Base-by-base conservation (phyloP, 306 rosid species). In the Acacia acuminata region DNA sequence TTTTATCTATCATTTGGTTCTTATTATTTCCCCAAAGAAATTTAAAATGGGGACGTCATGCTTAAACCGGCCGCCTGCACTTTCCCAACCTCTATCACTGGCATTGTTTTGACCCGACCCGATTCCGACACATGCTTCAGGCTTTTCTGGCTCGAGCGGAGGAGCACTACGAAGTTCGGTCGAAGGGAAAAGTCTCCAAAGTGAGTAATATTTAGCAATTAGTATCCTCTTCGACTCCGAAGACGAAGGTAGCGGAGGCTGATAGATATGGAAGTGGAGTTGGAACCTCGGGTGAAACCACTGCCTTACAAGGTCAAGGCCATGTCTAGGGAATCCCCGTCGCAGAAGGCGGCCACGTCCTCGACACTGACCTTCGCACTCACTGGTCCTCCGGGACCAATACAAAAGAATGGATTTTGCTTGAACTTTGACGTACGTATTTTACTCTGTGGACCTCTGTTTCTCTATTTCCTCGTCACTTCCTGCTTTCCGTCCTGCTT, bases 351-450 rank as follows among this genome's bases (percentile, higher is more conserved):
- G 13, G 75, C 85, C 89, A 90, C 79, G 94, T 94, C 50, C 97
- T 93, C 80, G 98, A 94, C 86, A 48, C 92, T 55, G 97, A 94
- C 94, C 97, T 94, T 79, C 98, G 98, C 68, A 78, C 89, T 20
- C 97, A 94, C 87, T 94, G 98, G 98, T 94, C 98, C 88, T 88
- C 97, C 82, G 92, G 93, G n/a, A 94, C 97, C 83, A 94, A 94
- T 77, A 94, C 98, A 79, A 94, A 94, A 73, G 98, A 94, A 76
- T 94, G 97, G 98, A 94, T 94, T 79, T 88, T 94, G 19, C 97
- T 94, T 69, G 94, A 94, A 70, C 94, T 94, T 94, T 81, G 89
- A 88, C 43, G 97, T 94, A 44, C 42, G 79, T 72, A 4, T 47
- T 47, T 15, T 13, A 30, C 20, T 50, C 44, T 43, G 19, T 3